These are phyloP conservation scores for Amanita phalloides DNA, from an alignment of 768 basidiomycete species.

Conservation along the genomic window DNA sequence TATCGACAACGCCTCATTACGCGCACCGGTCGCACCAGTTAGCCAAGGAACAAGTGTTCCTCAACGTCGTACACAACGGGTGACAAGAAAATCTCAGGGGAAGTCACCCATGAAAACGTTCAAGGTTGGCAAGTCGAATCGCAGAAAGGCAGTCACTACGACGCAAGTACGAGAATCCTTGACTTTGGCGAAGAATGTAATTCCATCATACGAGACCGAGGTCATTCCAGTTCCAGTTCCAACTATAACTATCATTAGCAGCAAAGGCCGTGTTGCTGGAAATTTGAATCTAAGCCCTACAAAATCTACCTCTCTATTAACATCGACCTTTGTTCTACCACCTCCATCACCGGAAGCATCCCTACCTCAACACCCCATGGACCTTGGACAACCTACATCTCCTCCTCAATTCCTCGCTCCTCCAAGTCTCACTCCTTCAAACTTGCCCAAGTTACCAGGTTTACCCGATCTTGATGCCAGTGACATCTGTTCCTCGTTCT, in stretches of 20 bases:
- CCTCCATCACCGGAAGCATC: constrained; percentile 67
- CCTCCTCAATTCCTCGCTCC: constrained; percentile 1
- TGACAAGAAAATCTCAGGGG: constrained; percentile 13
- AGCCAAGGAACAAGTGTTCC: constrained; percentile 1
- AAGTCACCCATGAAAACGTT: constrained; percentile 25
- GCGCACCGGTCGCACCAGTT: neutral
- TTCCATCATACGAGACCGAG: constrained; percentile 31
- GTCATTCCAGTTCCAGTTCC: constrained; percentile 23
- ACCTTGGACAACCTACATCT: constrained; percentile 6
- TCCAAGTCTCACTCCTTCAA: neutral
- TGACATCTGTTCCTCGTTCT: neutral
- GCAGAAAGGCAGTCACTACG: constrained; percentile 23
- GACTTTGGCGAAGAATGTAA: constrained; percentile 22
- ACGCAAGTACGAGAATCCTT: neutral
- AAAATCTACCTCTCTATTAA: constrained; percentile 37
- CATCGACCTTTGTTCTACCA: constrained; percentile 67
- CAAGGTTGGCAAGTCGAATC: constrained; percentile 35
- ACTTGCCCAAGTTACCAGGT: neutral
- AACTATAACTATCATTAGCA: constrained; percentile 12
- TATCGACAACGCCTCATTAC: neutral
- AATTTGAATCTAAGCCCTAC: constrained; percentile 26
- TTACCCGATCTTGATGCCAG: neutral
- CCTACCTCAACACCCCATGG: constrained; percentile 28
- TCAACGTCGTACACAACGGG: constrained; percentile 14
- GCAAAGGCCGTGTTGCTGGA: neutral